These are phyloP conservation scores for Dicorynia guianensis DNA, from an alignment of 306 rosid species.

Conservation along the genomic window DNA sequence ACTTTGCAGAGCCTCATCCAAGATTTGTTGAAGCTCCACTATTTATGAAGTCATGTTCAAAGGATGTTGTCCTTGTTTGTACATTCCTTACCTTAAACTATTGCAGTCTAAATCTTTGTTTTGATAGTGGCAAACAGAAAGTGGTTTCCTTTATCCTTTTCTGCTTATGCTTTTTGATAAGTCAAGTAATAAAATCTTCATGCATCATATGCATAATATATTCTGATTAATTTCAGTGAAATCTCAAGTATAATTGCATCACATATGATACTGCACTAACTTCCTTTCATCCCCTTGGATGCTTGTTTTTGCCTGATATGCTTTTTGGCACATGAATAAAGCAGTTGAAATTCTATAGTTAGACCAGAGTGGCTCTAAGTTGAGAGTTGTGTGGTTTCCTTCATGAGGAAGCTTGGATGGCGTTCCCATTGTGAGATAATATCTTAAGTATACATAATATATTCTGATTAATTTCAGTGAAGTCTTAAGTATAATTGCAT, in stretches of 20 bases:
- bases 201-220: not conserved
- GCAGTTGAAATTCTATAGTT: too few relatives aligned
- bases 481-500: not conserved
- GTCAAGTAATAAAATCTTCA: not conserved
- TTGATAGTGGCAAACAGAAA: constrained; percentile 10
- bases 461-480: constrained; percentile 22
- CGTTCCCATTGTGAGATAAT: too few relatives aligned
- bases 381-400: too few relatives aligned
- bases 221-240: constrained; percentile 23
- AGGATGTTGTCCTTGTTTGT: constrained; percentile 96
- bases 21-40: constrained; percentile 58
- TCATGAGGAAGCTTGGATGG: too few relatives aligned
- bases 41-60: constrained; percentile 60
- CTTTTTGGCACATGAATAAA: too few relatives aligned
- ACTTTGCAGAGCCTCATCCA: constrained; percentile 68
- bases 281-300: too few relatives aligned
- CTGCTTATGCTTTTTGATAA: constrained; percentile 37
- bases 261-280: not conserved
- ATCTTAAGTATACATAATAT: too few relatives aligned
- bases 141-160: constrained; percentile 28
- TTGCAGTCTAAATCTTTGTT: constrained; percentile 36
- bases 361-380: too few relatives aligned
- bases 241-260: not conserved
- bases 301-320: too few relatives aligned
- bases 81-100: constrained; percentile 81